Base-by-base conservation (phyloP, 495 filamentous ascomycete genomes). In the Tuber calosporum region DNA sequence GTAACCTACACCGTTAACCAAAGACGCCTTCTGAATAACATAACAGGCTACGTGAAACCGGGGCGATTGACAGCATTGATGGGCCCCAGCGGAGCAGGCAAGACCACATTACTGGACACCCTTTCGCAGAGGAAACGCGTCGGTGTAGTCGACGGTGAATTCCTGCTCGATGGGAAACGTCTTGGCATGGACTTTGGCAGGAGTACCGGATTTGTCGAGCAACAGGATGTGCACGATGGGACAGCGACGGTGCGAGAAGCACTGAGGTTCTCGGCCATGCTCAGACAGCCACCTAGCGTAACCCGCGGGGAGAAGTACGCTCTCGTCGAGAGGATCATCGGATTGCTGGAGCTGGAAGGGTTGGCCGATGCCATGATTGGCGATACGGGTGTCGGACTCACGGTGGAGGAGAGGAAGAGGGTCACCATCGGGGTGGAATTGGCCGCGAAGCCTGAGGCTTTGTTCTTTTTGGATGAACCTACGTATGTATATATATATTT, bases 391-490 rank as follows among this genome's bases (percentile, higher is more conserved):
- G 81, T 81, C 67, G 88, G 89, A 15, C 79, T 90, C 36, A 86
- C 84, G 20, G 85, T 87, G 36, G 89, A 90, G 75, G 88, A 90
- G 77, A 83, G 89, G 6, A 90, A 91, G 80, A 85, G 88, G 42
- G 85, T 97, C 4, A 97, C 94, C 2, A 97, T 98, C 72, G 94
- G 91, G 71, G 94, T 98, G 7, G 94, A 98, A 81, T 84, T 98
- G 1, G 94, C 92, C 4, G 93, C 94, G 7, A 93, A 93, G 79
- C 94, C 94, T 0, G 89, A 88, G 36, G 85, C 94, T 0, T 84
- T 96, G 38, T 85, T 95, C 9, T 95, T 95, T 86, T 84, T 95
- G 30, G 92, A 95, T 76, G 91, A 94, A 78, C 91, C 91, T 0
- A 82, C 80, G 68, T 73, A 36, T 26, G 13, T 4, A n/a, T n/a